These are phyloP conservation scores for Fusarium mundagurra DNA, from an alignment of 2,329 filamentous ascomycete genomes.

Conservation along the genomic window DNA sequence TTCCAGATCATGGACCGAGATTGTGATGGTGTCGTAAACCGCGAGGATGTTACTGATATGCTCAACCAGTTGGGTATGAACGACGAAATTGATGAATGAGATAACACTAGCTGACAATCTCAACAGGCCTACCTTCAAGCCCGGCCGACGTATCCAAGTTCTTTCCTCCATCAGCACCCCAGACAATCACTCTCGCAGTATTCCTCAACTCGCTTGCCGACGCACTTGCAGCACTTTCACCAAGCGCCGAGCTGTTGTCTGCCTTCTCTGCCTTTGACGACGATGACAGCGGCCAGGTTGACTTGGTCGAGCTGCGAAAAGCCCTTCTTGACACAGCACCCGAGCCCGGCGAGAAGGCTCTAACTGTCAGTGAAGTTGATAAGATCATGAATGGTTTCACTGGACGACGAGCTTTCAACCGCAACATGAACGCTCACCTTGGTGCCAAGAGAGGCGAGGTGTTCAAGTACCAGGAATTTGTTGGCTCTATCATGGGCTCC, in stretches of 20 bases:
- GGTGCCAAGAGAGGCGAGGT: constrained; percentile 80
- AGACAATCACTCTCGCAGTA: constrained; percentile 82
- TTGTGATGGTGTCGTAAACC: constrained; percentile 83
- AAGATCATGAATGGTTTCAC: constrained; percentile 88
- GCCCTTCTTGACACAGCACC: constrained; percentile 84
- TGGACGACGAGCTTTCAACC: constrained; percentile 83
- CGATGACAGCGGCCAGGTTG: constrained; percentile 92
- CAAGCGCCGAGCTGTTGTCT: constrained; percentile 81
- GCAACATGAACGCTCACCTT: constrained; percentile 62
- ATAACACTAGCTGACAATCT: constrained; percentile 4
- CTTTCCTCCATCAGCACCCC: constrained; percentile 77
- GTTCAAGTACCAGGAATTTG: constrained; percentile 94
- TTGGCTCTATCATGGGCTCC: constrained; percentile 72
- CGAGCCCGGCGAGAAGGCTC: constrained; percentile 71
- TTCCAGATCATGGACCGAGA: constrained; percentile 94
- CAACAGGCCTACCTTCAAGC: constrained; percentile 77
- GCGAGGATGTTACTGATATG: constrained; percentile 88
- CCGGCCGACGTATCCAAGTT: constrained; percentile 78
- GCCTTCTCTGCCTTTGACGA: constrained; percentile 97
- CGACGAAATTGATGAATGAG: background rate
- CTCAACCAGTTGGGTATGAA: constrained; percentile 79
- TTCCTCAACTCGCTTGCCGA: constrained; percentile 87
- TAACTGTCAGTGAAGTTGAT: constrained; percentile 82
- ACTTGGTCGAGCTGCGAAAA: constrained; percentile 82
- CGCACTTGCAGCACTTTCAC: constrained; percentile 78